phyloP scores from a whole-genome alignment of 2,329 filamentous ascomycete genomes.

The Lachnellula cervina region DNA sequence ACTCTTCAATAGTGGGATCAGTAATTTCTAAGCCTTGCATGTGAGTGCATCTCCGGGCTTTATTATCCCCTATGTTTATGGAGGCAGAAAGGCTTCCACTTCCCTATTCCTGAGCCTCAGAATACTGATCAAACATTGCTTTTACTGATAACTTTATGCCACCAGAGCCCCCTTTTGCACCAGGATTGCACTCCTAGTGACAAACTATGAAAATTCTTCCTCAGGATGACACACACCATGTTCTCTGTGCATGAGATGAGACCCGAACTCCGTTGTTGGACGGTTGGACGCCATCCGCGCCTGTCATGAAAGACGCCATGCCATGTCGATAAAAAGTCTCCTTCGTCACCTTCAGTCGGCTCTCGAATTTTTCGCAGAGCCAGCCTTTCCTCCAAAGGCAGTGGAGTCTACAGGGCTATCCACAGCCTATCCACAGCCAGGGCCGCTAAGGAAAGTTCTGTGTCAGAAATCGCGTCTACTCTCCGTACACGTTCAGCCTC shows the following conservation, averaged over 20 bases:
- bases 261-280: slow-evolving; percentile 6
- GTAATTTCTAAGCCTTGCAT: not conserved
- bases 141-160: not conserved
- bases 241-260: slow-evolving; percentile 1
- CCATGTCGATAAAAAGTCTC: not conserved
- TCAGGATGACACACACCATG: not conserved
- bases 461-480: slow-evolving; percentile 21
- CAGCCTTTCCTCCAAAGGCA: slow-evolving; percentile 5
- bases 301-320: not conserved
- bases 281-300: too few relatives aligned
- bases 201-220: not conserved
- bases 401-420: not conserved
- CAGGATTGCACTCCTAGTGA: not conserved
- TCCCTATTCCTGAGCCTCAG: not conserved
- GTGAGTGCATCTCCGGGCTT: not conserved
- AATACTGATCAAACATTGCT: not conserved
- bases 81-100: not conserved
- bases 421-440: not conserved
- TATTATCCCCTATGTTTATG: not conserved
- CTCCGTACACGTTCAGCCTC: slow-evolving; percentile 13
- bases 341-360: not conserved
- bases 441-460: slow-evolving; percentile 16
- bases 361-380: not conserved
- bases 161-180: too few relatives aligned
- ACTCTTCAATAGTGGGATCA: too few relatives aligned